Conservation (phyloP, 2,329 filamentous ascomycete genomes). For the Pochonia chlamydosporia region DNA sequence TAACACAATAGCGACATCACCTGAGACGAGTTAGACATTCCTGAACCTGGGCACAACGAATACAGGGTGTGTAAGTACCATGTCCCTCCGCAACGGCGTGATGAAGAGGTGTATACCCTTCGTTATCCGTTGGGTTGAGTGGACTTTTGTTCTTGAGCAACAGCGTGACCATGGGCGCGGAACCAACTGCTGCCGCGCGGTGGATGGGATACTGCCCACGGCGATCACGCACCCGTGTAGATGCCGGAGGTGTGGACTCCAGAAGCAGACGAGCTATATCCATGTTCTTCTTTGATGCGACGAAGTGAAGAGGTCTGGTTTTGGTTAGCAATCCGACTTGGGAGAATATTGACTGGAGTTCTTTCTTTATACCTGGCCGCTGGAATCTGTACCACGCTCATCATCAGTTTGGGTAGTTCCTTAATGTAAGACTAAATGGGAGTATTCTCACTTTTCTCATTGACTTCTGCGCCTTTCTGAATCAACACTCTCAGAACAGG, state of each 20-base stretch:
- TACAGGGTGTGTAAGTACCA: conserved; percentile 35
- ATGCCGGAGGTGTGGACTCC: conserved; percentile 61
- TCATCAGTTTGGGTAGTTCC: background rate
- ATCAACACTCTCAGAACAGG: conserved; percentile 63
- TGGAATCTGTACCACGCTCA: conserved; percentile 50
- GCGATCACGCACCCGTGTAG: conserved; percentile 73
- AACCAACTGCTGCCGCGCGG: conserved; percentile 84
- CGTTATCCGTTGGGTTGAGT: conserved; percentile 73
- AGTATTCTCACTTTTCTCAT: conserved; percentile 56
- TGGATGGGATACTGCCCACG: conserved; percentile 88
- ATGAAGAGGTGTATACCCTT: conserved; percentile 85
- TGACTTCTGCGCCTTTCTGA: conserved; percentile 63
- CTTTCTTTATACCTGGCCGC: conserved; percentile 47
- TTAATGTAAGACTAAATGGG: background rate
- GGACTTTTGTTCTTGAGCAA: conserved; percentile 74
- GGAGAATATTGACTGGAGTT: background rate
- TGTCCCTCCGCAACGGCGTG: conserved; percentile 76
- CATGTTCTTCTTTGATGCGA: conserved; percentile 82
- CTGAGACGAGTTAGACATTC: conserved; percentile 23
- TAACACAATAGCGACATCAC: conserved; percentile 76
- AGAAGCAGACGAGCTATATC: conserved; percentile 77
- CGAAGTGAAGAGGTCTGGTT: conserved; percentile 80
- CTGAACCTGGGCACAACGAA: background rate
- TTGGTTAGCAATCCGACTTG: background rate
- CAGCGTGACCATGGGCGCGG: conserved; percentile 77